Evolutionary conservation across 2,329 filamentous ascomycete species (phyloP).

Genomic region (Arthrobotrys sinensis): DNA sequence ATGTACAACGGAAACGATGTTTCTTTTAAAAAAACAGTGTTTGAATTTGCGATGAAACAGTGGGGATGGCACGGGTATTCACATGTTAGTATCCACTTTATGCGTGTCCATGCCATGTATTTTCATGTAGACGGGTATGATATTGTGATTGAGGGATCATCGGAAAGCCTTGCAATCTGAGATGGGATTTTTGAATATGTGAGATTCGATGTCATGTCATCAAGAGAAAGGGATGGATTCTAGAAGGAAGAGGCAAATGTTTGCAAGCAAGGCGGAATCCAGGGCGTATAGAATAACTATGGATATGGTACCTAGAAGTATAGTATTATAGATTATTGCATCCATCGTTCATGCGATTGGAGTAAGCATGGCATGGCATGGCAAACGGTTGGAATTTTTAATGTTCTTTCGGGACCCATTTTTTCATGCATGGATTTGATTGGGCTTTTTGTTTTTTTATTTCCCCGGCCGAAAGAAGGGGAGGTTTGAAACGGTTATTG

Average conservation of each 20-base stretch:
- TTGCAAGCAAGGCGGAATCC: constrained; percentile 7
- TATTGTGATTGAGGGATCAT: background rate
- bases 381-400: background rate
- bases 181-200: background rate
- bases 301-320: background rate
- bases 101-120: background rate
- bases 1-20: background rate
- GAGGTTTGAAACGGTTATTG: background rate
- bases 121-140: no score
- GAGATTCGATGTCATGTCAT: background rate
- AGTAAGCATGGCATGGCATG: background rate
- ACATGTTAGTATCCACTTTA: no score
- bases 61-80: no score
- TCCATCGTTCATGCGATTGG: constrained; percentile 23
- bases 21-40: no score
- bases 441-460: background rate
- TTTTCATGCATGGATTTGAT: constrained; percentile 10
- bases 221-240: background rate
- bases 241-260: background rate
- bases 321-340: background rate
- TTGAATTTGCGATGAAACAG: no score
- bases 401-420: background rate
- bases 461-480: background rate
- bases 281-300: background rate
- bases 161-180: constrained; percentile 8